Evolutionary conservation across 345 rosid genomes (phyloP).

Genomic region (Carallia pectinifolia): DNA sequence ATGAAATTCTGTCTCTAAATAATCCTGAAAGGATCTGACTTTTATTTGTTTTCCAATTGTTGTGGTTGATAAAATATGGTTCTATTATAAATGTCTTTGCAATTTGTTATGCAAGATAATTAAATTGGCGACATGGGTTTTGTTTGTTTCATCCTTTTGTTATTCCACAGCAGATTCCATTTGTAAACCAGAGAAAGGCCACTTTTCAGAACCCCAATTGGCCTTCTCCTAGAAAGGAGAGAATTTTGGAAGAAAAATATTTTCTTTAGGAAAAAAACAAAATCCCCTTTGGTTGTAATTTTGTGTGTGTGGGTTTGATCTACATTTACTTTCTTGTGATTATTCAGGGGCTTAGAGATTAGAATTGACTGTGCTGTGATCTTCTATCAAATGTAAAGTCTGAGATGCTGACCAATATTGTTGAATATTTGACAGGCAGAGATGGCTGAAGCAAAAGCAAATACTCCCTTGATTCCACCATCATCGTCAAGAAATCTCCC

Average conservation of each 20-base stretch:
- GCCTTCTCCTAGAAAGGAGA: not conserved
- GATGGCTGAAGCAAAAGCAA: conserved; percentile 33
- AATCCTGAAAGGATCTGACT: too few species aligned
- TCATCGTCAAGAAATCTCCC: conserved; percentile 22
- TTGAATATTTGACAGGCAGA: conserved; percentile 23
- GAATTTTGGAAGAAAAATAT: not conserved
- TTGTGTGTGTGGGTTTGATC: not conserved
- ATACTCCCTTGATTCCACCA: conserved; percentile 36
- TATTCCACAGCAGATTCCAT: not conserved
- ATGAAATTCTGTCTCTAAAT: conserved; percentile 8
- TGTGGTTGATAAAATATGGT: too few species aligned
- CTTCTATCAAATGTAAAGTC: conserved; percentile 1
- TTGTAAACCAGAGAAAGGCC: not conserved
- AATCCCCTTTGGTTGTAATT: not conserved
- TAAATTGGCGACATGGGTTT: not conserved
- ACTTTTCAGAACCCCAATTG: not conserved
- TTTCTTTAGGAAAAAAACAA: too few species aligned
- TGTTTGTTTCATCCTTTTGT: not conserved
- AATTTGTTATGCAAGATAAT: too few species aligned
- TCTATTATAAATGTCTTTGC: too few species aligned
- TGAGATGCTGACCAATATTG: conserved; percentile 4
- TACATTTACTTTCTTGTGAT: not conserved
- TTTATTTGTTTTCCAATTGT: too few species aligned
- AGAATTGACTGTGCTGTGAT: not conserved
- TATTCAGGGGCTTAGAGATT: not conserved